A percentile compares a stretch with the other conserved stretches of the same genome.
phyloP scores from a whole-genome alignment of 2,329 filamentous ascomycete species.

The Macrophomina pseudophaseolina region DNA sequence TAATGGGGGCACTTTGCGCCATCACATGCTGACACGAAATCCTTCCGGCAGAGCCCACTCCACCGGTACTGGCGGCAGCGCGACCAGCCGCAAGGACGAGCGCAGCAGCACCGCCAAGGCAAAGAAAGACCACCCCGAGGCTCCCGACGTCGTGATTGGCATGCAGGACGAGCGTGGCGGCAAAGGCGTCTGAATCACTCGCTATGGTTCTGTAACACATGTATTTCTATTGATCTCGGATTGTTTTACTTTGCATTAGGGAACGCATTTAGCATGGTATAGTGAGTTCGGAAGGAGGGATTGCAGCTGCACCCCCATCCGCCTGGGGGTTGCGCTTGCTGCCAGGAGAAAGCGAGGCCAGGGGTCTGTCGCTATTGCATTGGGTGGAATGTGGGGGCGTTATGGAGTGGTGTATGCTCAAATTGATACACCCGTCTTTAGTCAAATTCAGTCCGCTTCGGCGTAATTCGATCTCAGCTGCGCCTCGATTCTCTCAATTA shows the following conservation, averaged over 20 bases:
- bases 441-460: neutral
- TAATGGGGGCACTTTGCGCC: neutral
- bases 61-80: constrained; percentile 45
- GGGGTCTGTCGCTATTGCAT: constrained; percentile 1
- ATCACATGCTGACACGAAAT: neutral
- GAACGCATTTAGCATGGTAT: neutral
- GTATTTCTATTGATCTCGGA: neutral
- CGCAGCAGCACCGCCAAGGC: constrained; percentile 45
- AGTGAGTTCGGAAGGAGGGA: neutral
- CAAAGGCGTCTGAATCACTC: constrained; percentile 38
- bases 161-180: constrained; percentile 58
- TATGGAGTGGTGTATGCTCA: neutral
- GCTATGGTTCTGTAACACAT: neutral
- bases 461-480: neutral
- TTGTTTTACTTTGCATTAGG: neutral
- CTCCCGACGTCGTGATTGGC: constrained; percentile 53
- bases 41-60: constrained; percentile 30
- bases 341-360: neutral
- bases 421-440: neutral
- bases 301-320: neutral
- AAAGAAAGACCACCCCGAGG: constrained; percentile 55
- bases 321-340: neutral
- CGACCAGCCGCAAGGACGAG: constrained; percentile 47
- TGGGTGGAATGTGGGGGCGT: neutral
- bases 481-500: neutral